phyloP scores from a whole-genome alignment of 306 rosid genomes.

The Chamaecrista fasciculata region DNA sequence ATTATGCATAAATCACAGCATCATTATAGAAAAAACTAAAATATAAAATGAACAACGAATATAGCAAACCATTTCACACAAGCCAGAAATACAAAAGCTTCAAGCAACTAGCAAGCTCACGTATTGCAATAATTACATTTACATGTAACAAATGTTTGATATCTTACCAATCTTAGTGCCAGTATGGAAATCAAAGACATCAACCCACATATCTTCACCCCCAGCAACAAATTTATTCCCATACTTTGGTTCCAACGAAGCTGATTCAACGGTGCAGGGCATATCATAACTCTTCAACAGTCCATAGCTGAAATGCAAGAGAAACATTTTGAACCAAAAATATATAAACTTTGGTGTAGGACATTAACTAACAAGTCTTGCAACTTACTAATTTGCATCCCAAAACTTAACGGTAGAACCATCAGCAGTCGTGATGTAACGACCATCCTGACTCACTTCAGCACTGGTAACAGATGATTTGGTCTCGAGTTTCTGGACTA shows the following conservation, averaged over 20 bases:
- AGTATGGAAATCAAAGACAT: slow-evolving; percentile 82
- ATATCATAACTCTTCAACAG: slow-evolving; percentile 90
- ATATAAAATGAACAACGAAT: neutral
- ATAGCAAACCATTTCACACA: neutral
- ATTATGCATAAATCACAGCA: slow-evolving; percentile 1
- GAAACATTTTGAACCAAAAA: slow-evolving; percentile 30
- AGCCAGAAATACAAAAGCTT: neutral
- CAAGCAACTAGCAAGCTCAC: neutral
- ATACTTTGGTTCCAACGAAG: slow-evolving; percentile 88
- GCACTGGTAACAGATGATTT: slow-evolving; percentile 91
- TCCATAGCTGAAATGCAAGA: slow-evolving; percentile 61
- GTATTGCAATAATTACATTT: too few relatives aligned
- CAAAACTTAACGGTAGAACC: slow-evolving; percentile 94
- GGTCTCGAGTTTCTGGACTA: slow-evolving; percentile 88
- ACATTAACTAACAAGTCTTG: neutral
- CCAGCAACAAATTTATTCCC: slow-evolving; percentile 95
- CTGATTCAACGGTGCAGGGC: slow-evolving; percentile 94
- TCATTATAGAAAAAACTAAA: neutral
- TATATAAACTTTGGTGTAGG: neutral
- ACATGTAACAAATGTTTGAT: neutral
- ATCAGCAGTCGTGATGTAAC: slow-evolving; percentile 90
- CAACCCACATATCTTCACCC: slow-evolving; percentile 99
- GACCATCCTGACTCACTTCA: slow-evolving; percentile 99
- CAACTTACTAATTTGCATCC: slow-evolving; percentile 95
- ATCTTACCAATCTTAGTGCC: slow-evolving; percentile 89